Percentiles rank a stretch among this genome's conserved stretches.
Evolutionary conservation across 352 stramenopile genomes (phyloP).

Genomic region (Phytophthora ohioensis): DNA sequence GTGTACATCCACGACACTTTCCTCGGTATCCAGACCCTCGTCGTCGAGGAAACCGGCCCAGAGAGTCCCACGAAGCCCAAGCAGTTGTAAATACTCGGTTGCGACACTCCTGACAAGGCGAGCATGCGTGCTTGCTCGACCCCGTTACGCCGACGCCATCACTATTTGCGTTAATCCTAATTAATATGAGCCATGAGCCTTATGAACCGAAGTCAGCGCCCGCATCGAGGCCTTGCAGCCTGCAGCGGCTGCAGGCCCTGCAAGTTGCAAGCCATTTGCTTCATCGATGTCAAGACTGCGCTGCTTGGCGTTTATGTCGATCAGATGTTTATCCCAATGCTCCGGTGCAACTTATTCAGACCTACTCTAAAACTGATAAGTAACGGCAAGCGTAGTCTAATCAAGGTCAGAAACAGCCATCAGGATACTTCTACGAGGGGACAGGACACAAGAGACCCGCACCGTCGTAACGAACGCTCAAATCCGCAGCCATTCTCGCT

Average conservation of each 20-base stretch:
- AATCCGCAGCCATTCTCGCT: conserved; percentile 1
- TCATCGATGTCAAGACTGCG: not conserved
- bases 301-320: conserved; percentile 2
- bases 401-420: not conserved
- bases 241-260: no score
- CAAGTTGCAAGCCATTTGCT: conserved; percentile 2
- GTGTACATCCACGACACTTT: conserved; percentile 53
- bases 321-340: conserved; percentile 11
- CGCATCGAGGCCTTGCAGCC: not conserved
- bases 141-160: not conserved
- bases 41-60: conserved; percentile 45
- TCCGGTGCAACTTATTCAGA: conserved; percentile 11
- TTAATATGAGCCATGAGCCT: conserved; percentile 13
- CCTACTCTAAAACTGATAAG: not conserved
- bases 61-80: conserved; percentile 41
- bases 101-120: not conserved
- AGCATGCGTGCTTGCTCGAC: conserved; percentile 1
- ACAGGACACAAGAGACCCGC: not conserved
- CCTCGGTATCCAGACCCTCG: conserved; percentile 72
- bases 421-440: conserved; percentile 1
- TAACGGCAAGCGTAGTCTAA: not conserved
- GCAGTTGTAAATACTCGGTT: conserved; percentile 33
- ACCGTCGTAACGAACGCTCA: conserved; percentile 9
- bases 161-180: conserved; percentile 14
- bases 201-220: conserved; percentile 1